Evolutionary conservation across 129 eudicot species (phyloP).

Genomic region (Helichrysum umbraculigerum): DNA sequence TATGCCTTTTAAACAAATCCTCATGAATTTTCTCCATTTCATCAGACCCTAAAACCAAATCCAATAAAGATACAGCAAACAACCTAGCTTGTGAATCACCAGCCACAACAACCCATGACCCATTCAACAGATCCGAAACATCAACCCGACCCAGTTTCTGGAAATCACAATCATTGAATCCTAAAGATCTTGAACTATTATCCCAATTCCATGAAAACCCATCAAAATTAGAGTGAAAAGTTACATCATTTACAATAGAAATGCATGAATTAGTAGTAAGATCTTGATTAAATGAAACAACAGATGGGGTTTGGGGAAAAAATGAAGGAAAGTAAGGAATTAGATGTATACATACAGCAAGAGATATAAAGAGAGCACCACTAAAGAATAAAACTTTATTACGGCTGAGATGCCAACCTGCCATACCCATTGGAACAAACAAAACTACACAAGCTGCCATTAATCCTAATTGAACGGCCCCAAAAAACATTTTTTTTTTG

Average conservation of each 20-base stretch:
- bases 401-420: slow-evolving; percentile 97
- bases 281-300: slow-evolving; percentile 31
- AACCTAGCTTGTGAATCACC: slow-evolving; percentile 95
- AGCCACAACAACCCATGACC: slow-evolving; percentile 94
- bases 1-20: slow-evolving; percentile 92
- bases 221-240: slow-evolving; percentile 23
- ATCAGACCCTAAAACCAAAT: slow-evolving; percentile 57
- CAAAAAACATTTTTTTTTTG: slow-evolving; percentile 49
- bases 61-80: slow-evolving; percentile 65
- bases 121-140: slow-evolving; percentile 81
- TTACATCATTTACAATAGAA: slow-evolving; percentile 47
- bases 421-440: slow-evolving; percentile 96
- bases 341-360: slow-evolving; percentile 86
- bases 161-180: slow-evolving; percentile 51
- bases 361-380: slow-evolving; percentile 84
- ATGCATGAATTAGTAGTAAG: slow-evolving; percentile 51
- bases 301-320: slow-evolving; percentile 26
- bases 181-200: slow-evolving; percentile 17
- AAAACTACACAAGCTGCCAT: slow-evolving; percentile 86
- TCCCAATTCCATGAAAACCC: slow-evolving; percentile 63
- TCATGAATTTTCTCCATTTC: slow-evolving; percentile 55
- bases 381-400: slow-evolving; percentile 91
- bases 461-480: slow-evolving; percentile 90
- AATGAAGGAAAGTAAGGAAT: slow-evolving; percentile 79
- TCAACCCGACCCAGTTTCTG: slow-evolving; percentile 62